Base-by-base conservation (phyloP, 2,329 filamentous ascomycete species). In the Beauveria rudraprayagi region DNA sequence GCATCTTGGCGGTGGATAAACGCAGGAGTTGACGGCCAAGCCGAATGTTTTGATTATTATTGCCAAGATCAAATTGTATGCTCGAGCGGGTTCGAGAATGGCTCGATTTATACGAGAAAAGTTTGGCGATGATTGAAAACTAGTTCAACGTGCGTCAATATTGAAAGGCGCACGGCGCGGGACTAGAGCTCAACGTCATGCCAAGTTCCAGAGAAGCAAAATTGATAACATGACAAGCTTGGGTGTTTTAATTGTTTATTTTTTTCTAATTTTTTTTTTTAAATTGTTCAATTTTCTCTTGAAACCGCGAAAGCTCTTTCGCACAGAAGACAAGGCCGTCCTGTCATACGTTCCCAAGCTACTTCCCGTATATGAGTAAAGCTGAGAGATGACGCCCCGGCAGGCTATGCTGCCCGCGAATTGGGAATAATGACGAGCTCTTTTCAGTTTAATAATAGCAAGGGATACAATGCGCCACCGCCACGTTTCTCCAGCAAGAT, bases 371-470 rank as follows among this genome's bases (percentile, higher is more conserved):
- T 14, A 22, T 9, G 3, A 5, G 40, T 24, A 24, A 26, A 30
- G 52, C 52, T 55, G 40, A 30, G 52, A 44, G 11, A 34, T 41
- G 52, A 24, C n/a, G 6, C 37, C 22, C 1, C 3, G 17, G 16
- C 19, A 7, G 24, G 51, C 14, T 14, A 3, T 9, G 5, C 40
- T 24, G 46, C 34, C 6, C 16, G 30, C 19, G 26, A 26, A 40
- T 16, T 48, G 43, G 44, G 44, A 40, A 22, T 17, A 59, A 53
- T 46, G 22, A 24, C 47, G 48, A 44, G 48, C 40, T 26, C 34
- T 24, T 26, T 44, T n/a, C 47, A 28, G 40, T 22, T 59, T 53
- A 40, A 52, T 53, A 59, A 59, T 59, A 59, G 56, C 47, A 53
- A 44, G 24, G 48, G 48, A 52, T 26, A 14, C 56, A 2, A 28